phyloP scores from a whole-genome alignment of 768 basidiomycete genomes.

The Cubamyces sp. region DNA sequence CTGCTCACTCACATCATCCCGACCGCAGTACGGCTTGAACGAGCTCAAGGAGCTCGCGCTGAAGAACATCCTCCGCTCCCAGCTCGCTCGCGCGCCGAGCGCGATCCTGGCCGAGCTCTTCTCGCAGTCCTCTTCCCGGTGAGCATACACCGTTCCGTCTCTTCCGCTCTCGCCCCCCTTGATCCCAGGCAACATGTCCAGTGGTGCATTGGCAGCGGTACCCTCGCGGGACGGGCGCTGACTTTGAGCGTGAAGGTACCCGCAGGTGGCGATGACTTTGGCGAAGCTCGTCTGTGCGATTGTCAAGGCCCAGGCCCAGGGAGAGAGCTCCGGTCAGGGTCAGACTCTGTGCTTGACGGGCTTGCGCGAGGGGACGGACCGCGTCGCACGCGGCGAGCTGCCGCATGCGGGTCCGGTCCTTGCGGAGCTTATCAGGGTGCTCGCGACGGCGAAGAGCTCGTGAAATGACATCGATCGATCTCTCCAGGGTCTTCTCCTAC shows the following conservation, averaged over 20 bases:
- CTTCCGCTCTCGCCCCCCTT: too few relatives aligned
- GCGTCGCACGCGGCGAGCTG: conserved; percentile 1
- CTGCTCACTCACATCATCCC: not conserved
- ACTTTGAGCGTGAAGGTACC: not conserved
- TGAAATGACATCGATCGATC: too few relatives aligned
- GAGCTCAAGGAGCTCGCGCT: conserved; percentile 2
- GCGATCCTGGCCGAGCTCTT: not conserved
- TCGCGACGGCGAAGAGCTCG: not conserved
- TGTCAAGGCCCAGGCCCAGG: too few relatives aligned
- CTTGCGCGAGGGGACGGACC: conserved; percentile 2
- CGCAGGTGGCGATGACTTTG: not conserved
- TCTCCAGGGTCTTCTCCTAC: too few relatives aligned
- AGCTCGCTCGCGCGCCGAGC: not conserved
- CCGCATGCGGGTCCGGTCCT: conserved; percentile 1
- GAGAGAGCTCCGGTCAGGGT: too few relatives aligned
- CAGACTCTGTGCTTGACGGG: not conserved
- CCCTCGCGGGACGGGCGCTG: not conserved
- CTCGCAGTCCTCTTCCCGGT: not conserved
- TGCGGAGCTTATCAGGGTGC: not conserved
- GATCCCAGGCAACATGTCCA: too few relatives aligned
- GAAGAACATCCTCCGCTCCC: conserved; percentile 1
- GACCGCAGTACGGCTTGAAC: not conserved
- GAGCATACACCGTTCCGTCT: not conserved
- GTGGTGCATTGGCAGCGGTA: too few relatives aligned
- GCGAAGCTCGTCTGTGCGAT: not conserved